phyloP scores from a whole-genome alignment of 2,329 filamentous ascomycete genomes.

The Epicoccum sorghinum region DNA sequence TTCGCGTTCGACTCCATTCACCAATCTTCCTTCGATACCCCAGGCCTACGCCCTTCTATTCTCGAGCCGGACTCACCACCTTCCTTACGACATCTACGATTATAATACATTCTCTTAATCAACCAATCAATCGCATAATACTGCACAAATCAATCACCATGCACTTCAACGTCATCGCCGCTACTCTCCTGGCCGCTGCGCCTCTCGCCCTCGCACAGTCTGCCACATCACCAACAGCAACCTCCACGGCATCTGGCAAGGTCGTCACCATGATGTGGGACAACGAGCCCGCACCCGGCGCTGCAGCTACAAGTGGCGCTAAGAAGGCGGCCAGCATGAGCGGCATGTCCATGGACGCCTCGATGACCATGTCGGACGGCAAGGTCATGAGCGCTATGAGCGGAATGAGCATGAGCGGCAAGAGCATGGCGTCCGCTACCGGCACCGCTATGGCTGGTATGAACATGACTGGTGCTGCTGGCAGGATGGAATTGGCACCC shows the following conservation, averaged over 20 bases:
- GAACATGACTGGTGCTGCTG: slow-evolving; percentile 20
- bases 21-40: slow-evolving; percentile 9
- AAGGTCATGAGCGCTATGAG: slow-evolving; percentile 8
- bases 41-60: slow-evolving; percentile 4
- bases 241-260: slow-evolving; percentile 11
- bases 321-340: slow-evolving; percentile 45
- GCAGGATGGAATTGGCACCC: slow-evolving; percentile 10
- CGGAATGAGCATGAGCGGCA: slow-evolving; percentile 8
- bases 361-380: slow-evolving; percentile 34
- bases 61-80: slow-evolving; percentile 26
- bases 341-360: slow-evolving; percentile 36
- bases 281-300: slow-evolving; percentile 6
- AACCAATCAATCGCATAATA: background rate
- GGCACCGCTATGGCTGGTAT: slow-evolving; percentile 49
- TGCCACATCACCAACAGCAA: slow-evolving; percentile 13
- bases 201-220: slow-evolving; percentile 16
- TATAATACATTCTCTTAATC: background rate
- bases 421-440: slow-evolving; percentile 46
- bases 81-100: slow-evolving; percentile 14
- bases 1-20: background rate
- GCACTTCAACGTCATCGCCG: slow-evolving; percentile 10
- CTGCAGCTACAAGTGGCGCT: background rate
- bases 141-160: background rate
- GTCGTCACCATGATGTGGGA: slow-evolving; percentile 29
- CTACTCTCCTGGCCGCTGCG: slow-evolving; percentile 14